Evolutionary conservation across 2,329 filamentous ascomycete genomes (phyloP).

Genomic region (Plectosphaerella cucumerina): DNA sequence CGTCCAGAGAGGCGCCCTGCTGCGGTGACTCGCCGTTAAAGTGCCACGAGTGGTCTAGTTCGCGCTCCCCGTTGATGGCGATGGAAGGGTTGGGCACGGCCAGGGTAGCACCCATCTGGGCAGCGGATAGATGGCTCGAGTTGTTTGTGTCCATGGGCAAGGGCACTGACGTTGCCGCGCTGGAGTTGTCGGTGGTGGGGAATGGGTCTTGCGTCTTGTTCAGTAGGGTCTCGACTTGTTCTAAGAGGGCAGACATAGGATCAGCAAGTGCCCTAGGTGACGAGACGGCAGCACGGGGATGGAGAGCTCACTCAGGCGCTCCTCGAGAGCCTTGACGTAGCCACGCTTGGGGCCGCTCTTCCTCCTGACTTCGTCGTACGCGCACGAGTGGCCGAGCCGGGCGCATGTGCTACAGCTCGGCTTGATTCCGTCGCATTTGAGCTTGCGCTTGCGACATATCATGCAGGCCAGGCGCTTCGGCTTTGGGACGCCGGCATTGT

Average conservation of each 20-base stretch:
- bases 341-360: slow-evolving; percentile 94
- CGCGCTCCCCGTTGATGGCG: neutral
- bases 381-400: slow-evolving; percentile 79
- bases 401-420: slow-evolving; percentile 88
- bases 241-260: slow-evolving; percentile 35
- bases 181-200: slow-evolving; percentile 19
- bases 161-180: slow-evolving; percentile 28
- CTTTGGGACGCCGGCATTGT: slow-evolving; percentile 61
- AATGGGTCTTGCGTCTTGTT: slow-evolving; percentile 65
- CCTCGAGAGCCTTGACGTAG: slow-evolving; percentile 91
- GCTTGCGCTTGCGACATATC: slow-evolving; percentile 86
- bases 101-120: neutral
- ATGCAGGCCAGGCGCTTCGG: slow-evolving; percentile 95
- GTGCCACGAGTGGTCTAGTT: slow-evolving; percentile 35
- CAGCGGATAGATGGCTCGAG: neutral
- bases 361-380: slow-evolving; percentile 87
- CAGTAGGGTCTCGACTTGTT: slow-evolving; percentile 88
- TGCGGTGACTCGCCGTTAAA: slow-evolving; percentile 52
- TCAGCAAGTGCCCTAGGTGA: slow-evolving; percentile 2
- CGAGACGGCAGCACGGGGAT: neutral
- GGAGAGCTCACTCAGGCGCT: slow-evolving; percentile 70
- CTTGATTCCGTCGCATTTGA: slow-evolving; percentile 80
- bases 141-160: neutral
- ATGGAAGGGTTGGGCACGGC: neutral
- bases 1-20: slow-evolving; percentile 40